Evolutionary conservation across 2,329 filamentous ascomycete genomes (phyloP).

Genomic region (Alternaria sp.): DNA sequence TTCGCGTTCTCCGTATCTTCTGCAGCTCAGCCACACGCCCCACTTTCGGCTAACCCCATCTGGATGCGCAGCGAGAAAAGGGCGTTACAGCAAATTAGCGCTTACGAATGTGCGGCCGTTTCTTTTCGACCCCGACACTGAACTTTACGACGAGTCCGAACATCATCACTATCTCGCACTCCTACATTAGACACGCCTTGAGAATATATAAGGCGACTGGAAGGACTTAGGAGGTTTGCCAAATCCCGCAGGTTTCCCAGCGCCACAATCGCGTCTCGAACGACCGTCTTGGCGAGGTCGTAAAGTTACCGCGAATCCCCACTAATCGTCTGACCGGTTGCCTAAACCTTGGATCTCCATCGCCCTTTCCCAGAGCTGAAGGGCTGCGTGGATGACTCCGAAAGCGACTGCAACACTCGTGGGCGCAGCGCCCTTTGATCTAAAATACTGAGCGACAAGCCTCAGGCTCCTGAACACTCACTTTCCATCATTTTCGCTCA

Average conservation of each 20-base stretch:
- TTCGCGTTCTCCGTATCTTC: constrained; percentile 3
- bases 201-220: not conserved
- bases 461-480: constrained; percentile 43
- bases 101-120: constrained; percentile 6
- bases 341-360: constrained; percentile 16
- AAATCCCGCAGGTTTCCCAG: not conserved
- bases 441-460: constrained; percentile 34
- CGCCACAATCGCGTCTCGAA: not conserved
- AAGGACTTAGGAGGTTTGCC: not conserved
- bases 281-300: constrained; percentile 8
- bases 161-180: not conserved
- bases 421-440: constrained; percentile 29
- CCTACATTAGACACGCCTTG: not conserved
- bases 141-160: not conserved
- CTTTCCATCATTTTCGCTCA: constrained; percentile 36
- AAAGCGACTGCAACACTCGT: constrained; percentile 10
- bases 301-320: constrained; percentile 15
- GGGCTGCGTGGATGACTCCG: constrained; percentile 28
- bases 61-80: constrained; percentile 6
- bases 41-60: constrained; percentile 2
- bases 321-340: constrained; percentile 23
- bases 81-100: constrained; percentile 22
- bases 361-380: constrained; percentile 22
- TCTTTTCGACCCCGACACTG: not conserved
- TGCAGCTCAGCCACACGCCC: constrained; percentile 13